phyloP scores from a whole-genome alignment of 2,329 filamentous ascomycete species.

The Polychaeton citri region DNA sequence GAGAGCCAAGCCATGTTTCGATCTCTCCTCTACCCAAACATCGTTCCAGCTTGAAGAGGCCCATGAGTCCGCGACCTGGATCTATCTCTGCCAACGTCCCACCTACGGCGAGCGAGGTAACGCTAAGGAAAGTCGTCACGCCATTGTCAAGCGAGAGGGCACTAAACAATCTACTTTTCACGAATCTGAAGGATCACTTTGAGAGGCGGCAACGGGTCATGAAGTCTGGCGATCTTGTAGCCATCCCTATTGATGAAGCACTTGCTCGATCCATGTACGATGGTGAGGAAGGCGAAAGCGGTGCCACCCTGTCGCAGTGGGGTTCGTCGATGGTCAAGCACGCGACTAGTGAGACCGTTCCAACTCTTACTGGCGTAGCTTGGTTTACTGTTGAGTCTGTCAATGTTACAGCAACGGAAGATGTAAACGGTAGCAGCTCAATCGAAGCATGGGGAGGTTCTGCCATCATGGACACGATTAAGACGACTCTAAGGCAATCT shows the following conservation, averaged over 20 bases:
- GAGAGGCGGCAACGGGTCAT: conserved; percentile 70
- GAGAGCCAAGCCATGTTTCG: conserved; percentile 63
- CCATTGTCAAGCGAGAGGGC: conserved; percentile 76
- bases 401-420: conserved; percentile 29
- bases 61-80: conserved; percentile 14
- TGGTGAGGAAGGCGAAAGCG: conserved; percentile 46
- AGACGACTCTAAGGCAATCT: conserved; percentile 81
- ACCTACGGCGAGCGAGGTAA: conserved; percentile 62
- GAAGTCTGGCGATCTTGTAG: conserved; percentile 76
- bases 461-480: conserved; percentile 71
- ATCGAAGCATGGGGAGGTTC: conserved; percentile 72
- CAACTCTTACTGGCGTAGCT: conserved; percentile 43
- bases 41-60: conserved; percentile 28
- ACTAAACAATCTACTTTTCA: conserved; percentile 73
- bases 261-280: conserved; percentile 74
- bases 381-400: conserved; percentile 90
- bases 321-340: conserved; percentile 19
- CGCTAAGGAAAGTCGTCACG: conserved; percentile 75
- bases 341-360: conserved; percentile 37
- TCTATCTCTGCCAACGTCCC: conserved; percentile 36
- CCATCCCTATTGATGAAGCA: conserved; percentile 75
- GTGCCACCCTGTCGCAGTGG: conserved; percentile 27
- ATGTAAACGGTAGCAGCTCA: conserved; percentile 45
- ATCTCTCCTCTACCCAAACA: conserved; percentile 43
- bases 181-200: conserved; percentile 79